Conservation (phyloP, 352 stramenopile species). For the Elongisporangium anandrum region DNA sequence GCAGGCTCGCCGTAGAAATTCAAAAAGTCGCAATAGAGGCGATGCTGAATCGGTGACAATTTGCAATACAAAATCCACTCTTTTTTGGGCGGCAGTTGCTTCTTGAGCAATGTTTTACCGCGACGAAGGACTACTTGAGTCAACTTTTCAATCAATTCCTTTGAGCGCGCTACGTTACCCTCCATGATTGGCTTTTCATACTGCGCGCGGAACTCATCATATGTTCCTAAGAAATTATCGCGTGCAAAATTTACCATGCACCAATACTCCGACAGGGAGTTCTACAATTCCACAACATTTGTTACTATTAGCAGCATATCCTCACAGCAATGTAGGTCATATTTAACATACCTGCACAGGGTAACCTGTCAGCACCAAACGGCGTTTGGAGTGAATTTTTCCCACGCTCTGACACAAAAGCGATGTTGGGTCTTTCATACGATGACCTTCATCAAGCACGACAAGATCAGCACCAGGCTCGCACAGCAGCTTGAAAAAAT, state of each 20-base stretch:
- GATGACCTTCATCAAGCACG: conserved; percentile 86
- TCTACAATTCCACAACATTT: conserved; percentile 47
- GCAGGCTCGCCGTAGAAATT: conserved; percentile 38
- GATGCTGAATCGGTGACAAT: conserved; percentile 71
- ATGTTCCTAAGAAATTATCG: conserved; percentile 60
- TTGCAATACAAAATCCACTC: conserved; percentile 89
- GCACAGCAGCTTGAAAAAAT: conserved; percentile 54
- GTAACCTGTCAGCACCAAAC: conserved; percentile 92
- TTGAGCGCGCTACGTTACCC: conserved; percentile 44
- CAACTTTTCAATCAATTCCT: conserved; percentile 65
- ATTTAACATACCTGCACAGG: conserved; percentile 66
- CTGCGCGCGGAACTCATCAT: conserved; percentile 67
- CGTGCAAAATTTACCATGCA: conserved; percentile 90
- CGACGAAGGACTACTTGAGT: conserved; percentile 69
- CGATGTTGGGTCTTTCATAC: conserved; percentile 84
- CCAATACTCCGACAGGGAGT: conserved; percentile 92
- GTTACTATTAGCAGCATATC: background rate
- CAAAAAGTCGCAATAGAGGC: conserved; percentile 77
- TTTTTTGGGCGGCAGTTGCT: conserved; percentile 74
- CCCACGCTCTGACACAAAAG: conserved; percentile 77
- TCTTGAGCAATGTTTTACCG: conserved; percentile 54
- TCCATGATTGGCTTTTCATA: conserved; percentile 85
- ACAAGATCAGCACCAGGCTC: conserved; percentile 70
- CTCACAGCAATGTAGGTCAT: background rate
- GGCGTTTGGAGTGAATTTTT: conserved; percentile 66